Base-by-base conservation (phyloP, 2,329 filamentous ascomycete species). In the Paecilomyces formosus region DNA sequence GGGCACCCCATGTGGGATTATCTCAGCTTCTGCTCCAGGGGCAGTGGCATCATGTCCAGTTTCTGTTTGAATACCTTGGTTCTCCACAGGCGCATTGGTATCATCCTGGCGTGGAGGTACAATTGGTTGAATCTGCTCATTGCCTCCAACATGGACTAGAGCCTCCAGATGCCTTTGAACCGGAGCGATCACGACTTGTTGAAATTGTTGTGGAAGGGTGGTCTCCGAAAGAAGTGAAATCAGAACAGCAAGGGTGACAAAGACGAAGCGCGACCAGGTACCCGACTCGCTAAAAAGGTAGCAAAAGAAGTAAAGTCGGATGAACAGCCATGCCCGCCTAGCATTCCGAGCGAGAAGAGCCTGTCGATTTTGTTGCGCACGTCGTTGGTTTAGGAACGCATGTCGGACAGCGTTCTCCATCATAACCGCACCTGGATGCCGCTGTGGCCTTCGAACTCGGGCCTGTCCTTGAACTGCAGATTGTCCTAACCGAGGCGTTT, bases 301-400 rank as follows among this genome's bases (percentile, higher is more conserved):
- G 57, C 81, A 78, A 65, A 86, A 84, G 59, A 82, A 79, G 58
- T 82, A 79, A 21, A 86, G 69, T 9, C 84, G 80, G 54, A 85
- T 71, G 24, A 85, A 78, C 2, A 86, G 76, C 85, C 85, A 87
- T 24, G 81, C 62, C 26, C 81, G 78, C 53, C 74, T 60, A 18
- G 77, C 61, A 52, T 77, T 68, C 53, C 78, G 75, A 2, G 67
- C 72, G 28, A 81, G 62, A 8, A 76, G 65, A 30, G 72, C 69
- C 15, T 74, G 71, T 12, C 63, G 62, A 50, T 64, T 45, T 21
- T 65, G 63, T 39, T 63, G 59, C 26, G 49, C 62, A 52, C 54
- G 55, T 61, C 60, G 66, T 52, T 69, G 69, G 56, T 74, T 71
- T 9, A 70, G 57, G 1, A 70, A 59, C 15, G 65, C 71, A 56